Base-by-base conservation (phyloP, 208 protist species). In the Strigomonas culicis region DNA sequence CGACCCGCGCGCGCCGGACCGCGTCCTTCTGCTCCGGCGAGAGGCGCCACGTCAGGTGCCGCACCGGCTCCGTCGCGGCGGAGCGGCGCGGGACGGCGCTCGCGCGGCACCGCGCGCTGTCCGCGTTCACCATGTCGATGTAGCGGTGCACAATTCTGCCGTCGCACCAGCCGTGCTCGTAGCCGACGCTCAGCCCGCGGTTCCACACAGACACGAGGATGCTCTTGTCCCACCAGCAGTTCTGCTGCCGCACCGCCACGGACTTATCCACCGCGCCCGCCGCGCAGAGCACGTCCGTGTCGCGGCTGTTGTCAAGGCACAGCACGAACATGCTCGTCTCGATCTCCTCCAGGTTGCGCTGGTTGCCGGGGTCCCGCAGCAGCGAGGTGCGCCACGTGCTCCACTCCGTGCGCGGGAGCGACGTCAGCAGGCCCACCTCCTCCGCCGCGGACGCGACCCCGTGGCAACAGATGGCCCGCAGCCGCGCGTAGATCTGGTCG, bases 151-250 rank as follows among this genome's bases (percentile, higher is more conserved):
- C 84, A 15, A 79, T 79, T 11, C 66, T 71, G 31, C 73, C 79
- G 41, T 92, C 88, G 19, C 82, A 80, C 86, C 88, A 94, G 52
- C 82, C 86, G 59, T 87, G 69, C 65, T 97, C 92, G 36, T 85
- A 83, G n/a, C 75, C 76, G 11, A 94, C 76, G 41, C 63, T 74
- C 57, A 70, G 55, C 27, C 88, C 90, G 43, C 81, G 64, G 27
- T 59, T 44, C 19, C 68, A 75, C 0, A 95, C 85, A 25, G 76
- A 82, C 3, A 97, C 75, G n/a, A 78, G 85, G 21, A 97, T 53
- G 47, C 84, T 91, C 74, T 97, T 97, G 66, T 97, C 92, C 84
- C 85, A 94, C 92, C 92, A 95, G 7, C 87, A 82, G 55, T 92
- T 93, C 25, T 57, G 69, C 19, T 50, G 22, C 36, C 59, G 79